phyloP scores from a whole-genome alignment of 352 stramenopile species.

The Globisporangium viniferum region DNA sequence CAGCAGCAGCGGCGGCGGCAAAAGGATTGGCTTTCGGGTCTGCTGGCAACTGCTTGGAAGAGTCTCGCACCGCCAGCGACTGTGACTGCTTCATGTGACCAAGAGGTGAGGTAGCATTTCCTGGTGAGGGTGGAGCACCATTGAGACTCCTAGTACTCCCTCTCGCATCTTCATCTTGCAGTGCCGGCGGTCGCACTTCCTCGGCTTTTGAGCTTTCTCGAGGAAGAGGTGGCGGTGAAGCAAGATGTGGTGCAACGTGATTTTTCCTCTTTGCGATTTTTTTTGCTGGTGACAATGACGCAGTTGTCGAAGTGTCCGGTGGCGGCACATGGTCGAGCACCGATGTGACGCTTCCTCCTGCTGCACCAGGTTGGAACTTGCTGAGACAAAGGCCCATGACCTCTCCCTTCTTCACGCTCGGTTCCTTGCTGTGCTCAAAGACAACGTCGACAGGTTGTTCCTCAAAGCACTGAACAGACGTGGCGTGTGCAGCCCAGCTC shows the following conservation, averaged over 20 bases:
- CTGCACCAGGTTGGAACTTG: conserved; percentile 10
- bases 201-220: neutral
- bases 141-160: neutral
- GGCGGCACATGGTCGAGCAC: neutral
- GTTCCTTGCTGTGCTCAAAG: too few species aligned
- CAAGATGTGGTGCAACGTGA: conserved; percentile 15
- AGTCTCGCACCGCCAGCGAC: conserved; percentile 1
- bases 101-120: neutral
- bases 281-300: neutral
- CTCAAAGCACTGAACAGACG: neutral
- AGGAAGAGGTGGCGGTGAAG: neutral
- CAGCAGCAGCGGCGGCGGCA: neutral
- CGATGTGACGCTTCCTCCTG: neutral
- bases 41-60: neutral
- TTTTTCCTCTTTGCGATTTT: conserved; percentile 11
- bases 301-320: neutral
- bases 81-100: conserved; percentile 10
- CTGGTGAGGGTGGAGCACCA: neutral
- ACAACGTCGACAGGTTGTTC: neutral
- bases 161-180: neutral
- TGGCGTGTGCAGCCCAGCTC: neutral
- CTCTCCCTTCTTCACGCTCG: neutral
- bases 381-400: conserved; percentile 15
- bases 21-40: neutral
- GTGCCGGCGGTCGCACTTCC: neutral